A percentile compares a stretch with the other conserved stretches of the same genome.
phyloP scores from a whole-genome alignment of 352 stramenopile genomes.

The Globisporangium alternatum region DNA sequence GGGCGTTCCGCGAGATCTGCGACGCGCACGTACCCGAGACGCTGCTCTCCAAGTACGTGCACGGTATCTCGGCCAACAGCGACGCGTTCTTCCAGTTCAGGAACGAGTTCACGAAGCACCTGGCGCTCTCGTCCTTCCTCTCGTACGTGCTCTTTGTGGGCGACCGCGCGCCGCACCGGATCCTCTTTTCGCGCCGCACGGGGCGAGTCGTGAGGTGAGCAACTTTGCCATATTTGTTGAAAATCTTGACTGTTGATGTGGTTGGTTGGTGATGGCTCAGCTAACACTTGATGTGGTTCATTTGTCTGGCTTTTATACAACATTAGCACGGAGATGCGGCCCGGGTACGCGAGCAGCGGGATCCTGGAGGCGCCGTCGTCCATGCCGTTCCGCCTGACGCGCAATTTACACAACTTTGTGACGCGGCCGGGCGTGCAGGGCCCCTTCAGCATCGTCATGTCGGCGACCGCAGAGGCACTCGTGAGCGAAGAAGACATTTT shows the following conservation, averaged over 20 bases:
- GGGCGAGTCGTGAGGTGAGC: slow-evolving; percentile 64
- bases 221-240: neutral
- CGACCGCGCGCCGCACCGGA: slow-evolving; percentile 78
- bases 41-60: slow-evolving; percentile 83
- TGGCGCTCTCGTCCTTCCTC: slow-evolving; percentile 82
- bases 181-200: slow-evolving; percentile 78
- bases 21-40: slow-evolving; percentile 77
- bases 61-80: slow-evolving; percentile 61
- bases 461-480: slow-evolving; percentile 74
- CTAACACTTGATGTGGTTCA: neutral
- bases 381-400: slow-evolving; percentile 89
- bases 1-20: slow-evolving; percentile 81
- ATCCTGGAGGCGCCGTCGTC: slow-evolving; percentile 75
- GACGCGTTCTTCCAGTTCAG: slow-evolving; percentile 88
- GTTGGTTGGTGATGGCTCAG: neutral
- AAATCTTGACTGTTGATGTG: neutral
- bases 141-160: slow-evolving; percentile 85
- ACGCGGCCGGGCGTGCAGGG: slow-evolving; percentile 81
- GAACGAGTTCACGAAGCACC: slow-evolving; percentile 84
- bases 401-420: slow-evolving; percentile 88
- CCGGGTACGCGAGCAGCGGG: slow-evolving; percentile 77
- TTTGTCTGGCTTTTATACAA: neutral
- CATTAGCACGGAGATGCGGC: slow-evolving; percentile 72
- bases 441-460: slow-evolving; percentile 83
- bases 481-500: slow-evolving; percentile 83